Base-by-base conservation (phyloP, 129 eudicot species). In the Lactuca saligna region DNA sequence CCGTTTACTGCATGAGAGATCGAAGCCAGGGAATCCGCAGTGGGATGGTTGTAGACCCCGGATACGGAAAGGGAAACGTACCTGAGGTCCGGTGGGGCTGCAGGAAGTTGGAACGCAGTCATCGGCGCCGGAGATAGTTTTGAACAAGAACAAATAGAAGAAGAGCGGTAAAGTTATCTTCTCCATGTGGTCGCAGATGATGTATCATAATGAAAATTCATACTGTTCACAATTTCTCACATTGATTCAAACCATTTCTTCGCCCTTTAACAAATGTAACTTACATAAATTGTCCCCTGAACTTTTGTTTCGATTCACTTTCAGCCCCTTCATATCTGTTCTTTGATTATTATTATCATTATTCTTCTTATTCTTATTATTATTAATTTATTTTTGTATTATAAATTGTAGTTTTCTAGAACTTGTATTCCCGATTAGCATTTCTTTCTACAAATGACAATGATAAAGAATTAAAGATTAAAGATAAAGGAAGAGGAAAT, bases 1-100 rank as follows among this genome's bases (percentile, higher is more conserved):
- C 0, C 33, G 65, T 61, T 57, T 48, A 73, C 81, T 86, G 75
- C 96, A 86, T 5, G 68, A 69, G 14, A 86, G 78, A 41, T 79
- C 87, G 74, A 86, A 83, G 0, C 90, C 88, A 1, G 85, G 90
- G n/a, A 64, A 81, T 8, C 92, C 96, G 49, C 96, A 83, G 0
- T 64, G 44, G 11, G 11, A 25, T 7, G 87, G 60, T 54, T 81
- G 86, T 7, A 50, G 75, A 57, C 31, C 32, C 0, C 17, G 66
- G 42, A 85, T 64, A 48, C 80, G 83, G 79, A 89, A 89, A 14
- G 96, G 92, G 75, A 81, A 81, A 10, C 79, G 87, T 71, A 86
- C 68, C 17, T 11, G 25, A 12, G 95, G 94, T 8, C 80, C 83
- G 54, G 42, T 14, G 4, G 54, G 32, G 15, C 32, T 31, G 68